Evolutionary conservation across 2,329 filamentous ascomycete genomes (phyloP).

Genomic region (Venturia pyrina): DNA sequence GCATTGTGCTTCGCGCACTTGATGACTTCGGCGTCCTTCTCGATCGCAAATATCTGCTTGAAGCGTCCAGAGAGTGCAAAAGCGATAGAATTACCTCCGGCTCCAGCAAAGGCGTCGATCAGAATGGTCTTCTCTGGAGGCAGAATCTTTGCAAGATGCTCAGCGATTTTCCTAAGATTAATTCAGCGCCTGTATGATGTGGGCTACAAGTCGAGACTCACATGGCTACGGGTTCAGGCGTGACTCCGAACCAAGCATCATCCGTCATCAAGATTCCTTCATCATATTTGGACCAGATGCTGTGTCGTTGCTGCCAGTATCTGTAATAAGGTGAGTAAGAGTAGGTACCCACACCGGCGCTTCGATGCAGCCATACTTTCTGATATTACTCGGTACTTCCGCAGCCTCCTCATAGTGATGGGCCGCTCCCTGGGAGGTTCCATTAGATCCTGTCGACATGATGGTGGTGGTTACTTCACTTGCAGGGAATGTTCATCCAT

Average conservation of each 20-base stretch:
- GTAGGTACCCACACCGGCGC: not conserved
- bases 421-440: conserved; percentile 39
- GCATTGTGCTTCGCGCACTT: conserved; percentile 92
- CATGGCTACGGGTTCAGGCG: conserved; percentile 83
- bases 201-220: conserved; percentile 30
- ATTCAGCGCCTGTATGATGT: not conserved
- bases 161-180: conserved; percentile 55
- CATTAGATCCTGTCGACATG: not conserved
- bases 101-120: conserved; percentile 84
- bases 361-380: conserved; percentile 54
- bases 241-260: conserved; percentile 94
- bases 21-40: conserved; percentile 69
- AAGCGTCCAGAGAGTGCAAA: conserved; percentile 75
- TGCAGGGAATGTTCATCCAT: not conserved
- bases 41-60: conserved; percentile 78
- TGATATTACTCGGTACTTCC: conserved; percentile 72
- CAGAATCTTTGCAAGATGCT: conserved; percentile 52
- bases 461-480: not conserved
- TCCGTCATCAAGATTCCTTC: conserved; percentile 84
- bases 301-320: conserved; percentile 84
- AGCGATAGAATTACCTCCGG: conserved; percentile 90
- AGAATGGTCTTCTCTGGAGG: conserved; percentile 52
- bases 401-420: conserved; percentile 62
- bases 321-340: conserved; percentile 33
- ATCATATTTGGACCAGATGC: conserved; percentile 80